Evolutionary conservation across 768 basidiomycete species (phyloP).

Genomic region (Tubosaeta sp.): DNA sequence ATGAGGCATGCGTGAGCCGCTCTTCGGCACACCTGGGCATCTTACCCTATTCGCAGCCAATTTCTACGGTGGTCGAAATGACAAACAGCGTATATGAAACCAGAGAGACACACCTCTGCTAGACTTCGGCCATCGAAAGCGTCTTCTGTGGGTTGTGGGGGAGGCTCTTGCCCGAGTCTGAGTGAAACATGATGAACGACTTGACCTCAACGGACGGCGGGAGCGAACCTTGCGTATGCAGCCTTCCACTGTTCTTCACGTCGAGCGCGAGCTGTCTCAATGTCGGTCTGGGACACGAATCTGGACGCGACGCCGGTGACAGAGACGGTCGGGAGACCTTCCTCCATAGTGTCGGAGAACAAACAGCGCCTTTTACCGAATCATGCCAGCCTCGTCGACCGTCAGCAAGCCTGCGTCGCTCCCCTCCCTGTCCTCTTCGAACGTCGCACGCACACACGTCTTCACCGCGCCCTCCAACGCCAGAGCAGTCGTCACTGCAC

Average conservation of each 20-base stretch:
- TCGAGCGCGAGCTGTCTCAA: constrained; percentile 66
- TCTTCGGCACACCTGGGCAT: constrained; percentile 5
- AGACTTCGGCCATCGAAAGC: constrained; percentile 80
- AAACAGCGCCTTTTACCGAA: constrained; percentile 6
- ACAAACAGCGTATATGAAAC: constrained; percentile 3
- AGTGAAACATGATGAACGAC: constrained; percentile 6
- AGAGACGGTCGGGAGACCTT: constrained; percentile 68
- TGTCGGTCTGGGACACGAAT: constrained; percentile 75
- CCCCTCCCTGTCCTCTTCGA: constrained; percentile 23
- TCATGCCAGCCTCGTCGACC: constrained; percentile 17
- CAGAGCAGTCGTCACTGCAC: constrained; percentile 58
- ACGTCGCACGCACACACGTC: constrained; percentile 25
- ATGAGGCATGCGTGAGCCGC: constrained; percentile 9
- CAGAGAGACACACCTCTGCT: constrained; percentile 65
- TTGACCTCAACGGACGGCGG: background rate
- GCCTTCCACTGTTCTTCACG: constrained; percentile 88
- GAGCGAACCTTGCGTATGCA: constrained; percentile 69
- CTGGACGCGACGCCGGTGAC: constrained; percentile 74
- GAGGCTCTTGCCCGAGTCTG: constrained; percentile 83
- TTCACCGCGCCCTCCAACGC: constrained; percentile 37
- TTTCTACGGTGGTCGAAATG: constrained; percentile 49
- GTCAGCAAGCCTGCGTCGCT: constrained; percentile 16
- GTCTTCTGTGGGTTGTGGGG: constrained; percentile 70
- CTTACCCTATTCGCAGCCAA: constrained; percentile 81
- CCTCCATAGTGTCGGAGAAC: constrained; percentile 47